Evolutionary conservation across 2,329 filamentous ascomycete genomes (phyloP), one percentile per base, ranked within the genome.

Genomic region (Xylaria polymorpha): DNA sequence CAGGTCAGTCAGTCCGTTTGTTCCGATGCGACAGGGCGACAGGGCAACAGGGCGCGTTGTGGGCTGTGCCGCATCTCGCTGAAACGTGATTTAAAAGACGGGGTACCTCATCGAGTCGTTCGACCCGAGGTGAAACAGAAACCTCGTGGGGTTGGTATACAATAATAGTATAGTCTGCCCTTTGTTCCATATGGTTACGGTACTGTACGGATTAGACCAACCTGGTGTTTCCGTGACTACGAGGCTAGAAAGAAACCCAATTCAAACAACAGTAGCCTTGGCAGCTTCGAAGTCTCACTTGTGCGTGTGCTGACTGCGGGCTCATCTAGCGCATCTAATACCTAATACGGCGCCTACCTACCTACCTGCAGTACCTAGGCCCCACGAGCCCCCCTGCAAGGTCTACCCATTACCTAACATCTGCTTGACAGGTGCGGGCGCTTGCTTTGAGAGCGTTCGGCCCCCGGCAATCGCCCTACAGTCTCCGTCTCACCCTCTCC

Each of bases 381-480:
- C 35, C 44, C 9, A 15, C 60, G 22, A 43, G 37, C 60, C 48
- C n/a, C 35, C 59, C 25, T 59, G 56, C 15, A 32, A 14, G 41
- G 39, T 15, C 39, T 39, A 56, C 9, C 10, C 41, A 44, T 4
- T n/a, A 44, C 41, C 41, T n/a, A 43, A 39, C 48, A 22, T 29
- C 50, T 43, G 39, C 25, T 37, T 44, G 60, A 62, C 60, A 55
- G 37, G 39, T 29, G 41, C 53, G 32, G 53, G 32, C 50, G 39
- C 51, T 50, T 50, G 39, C 51, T 50, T 50, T 44, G 48, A 25
- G 4, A 29, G 22, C 35, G n/a, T 44, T 61, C 43, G 60, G 50
- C 61, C 60, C 66, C 68, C 50, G 64, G 64, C 61, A 67, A 67
- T 61, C 61, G 41, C 61, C 66, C 68, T 62, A 63, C 66, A 58